These are phyloP conservation scores for Ophiostoma angusticollis DNA, from an alignment of 2,329 filamentous ascomycete species.

Conservation along the genomic window DNA sequence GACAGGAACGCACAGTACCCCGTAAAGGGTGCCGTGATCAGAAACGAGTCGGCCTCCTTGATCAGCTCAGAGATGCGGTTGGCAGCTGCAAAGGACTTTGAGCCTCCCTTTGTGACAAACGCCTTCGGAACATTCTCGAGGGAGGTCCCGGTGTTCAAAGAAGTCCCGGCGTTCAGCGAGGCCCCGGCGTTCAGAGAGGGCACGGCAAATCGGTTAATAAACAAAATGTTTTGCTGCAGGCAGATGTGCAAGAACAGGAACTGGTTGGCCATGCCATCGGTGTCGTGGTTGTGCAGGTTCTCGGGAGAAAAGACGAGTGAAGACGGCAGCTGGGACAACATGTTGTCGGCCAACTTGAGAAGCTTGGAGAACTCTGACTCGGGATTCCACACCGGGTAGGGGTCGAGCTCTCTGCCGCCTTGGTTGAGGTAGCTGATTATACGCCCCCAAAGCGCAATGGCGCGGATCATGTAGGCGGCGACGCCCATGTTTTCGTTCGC, in stretches of 20 bases:
- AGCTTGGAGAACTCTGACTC: constrained; percentile 66
- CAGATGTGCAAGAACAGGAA: constrained; percentile 87
- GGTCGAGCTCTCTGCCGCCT: constrained; percentile 69
- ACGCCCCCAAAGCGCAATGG: constrained; percentile 78
- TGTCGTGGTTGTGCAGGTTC: constrained; percentile 74
- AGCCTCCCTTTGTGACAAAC: constrained; percentile 64
- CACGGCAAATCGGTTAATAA: constrained; percentile 78
- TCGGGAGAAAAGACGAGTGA: constrained; percentile 63
- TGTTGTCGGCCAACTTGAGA: constrained; percentile 56
- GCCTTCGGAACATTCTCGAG: constrained; percentile 56
- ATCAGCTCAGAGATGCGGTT: constrained; percentile 77
- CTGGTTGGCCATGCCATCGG: constrained; percentile 76
- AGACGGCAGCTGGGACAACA: constrained; percentile 56
- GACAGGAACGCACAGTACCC: constrained; percentile 92
- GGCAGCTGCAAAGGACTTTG: constrained; percentile 69
- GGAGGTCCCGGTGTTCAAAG: constrained; percentile 49
- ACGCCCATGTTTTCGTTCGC: constrained; percentile 84
- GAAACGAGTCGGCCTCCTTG: constrained; percentile 65
- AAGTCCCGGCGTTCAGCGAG: constrained; percentile 48
- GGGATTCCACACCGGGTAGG: constrained; percentile 65
- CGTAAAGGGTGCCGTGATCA: constrained; percentile 79
- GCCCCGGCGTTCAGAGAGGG: constrained; percentile 53
- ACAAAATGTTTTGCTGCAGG: constrained; percentile 78
- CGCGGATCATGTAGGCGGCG: constrained; percentile 75
- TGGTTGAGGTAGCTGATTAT: constrained; percentile 85